These are phyloP conservation scores for Neodidymelliopsis sp. DNA, from an alignment of 2,329 filamentous ascomycete genomes.

Conservation along the genomic window DNA sequence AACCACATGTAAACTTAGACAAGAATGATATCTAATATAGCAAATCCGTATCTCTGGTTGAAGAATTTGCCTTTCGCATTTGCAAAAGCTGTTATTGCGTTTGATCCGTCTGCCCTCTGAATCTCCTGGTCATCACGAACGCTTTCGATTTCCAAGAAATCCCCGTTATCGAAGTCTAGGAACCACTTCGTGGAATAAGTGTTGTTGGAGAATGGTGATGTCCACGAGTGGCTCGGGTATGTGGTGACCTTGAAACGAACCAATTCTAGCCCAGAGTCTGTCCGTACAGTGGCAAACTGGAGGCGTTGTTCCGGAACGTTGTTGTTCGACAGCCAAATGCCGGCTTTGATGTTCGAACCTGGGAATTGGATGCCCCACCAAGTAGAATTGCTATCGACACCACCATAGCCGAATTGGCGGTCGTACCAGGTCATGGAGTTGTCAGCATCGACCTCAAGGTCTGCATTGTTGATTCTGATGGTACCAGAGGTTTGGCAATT, in stretches of 20 bases:
- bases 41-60: not conserved
- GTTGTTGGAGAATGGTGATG: not conserved
- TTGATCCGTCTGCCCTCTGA: not conserved
- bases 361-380: not conserved
- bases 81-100: not conserved
- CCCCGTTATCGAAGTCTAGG: not conserved
- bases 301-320: not conserved
- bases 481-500: not conserved
- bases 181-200: not conserved
- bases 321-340: not conserved
- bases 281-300: not conserved
- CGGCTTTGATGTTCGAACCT: not conserved
- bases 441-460: not conserved
- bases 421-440: not conserved
- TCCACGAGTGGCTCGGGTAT: not conserved
- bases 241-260: not conserved
- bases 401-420: not conserved
- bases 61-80: not conserved
- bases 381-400: not conserved
- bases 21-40: not conserved
- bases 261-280: not conserved
- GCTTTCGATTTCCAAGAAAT: not conserved
- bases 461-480: not conserved
- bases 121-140: not conserved
- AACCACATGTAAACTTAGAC: too few species aligned